Evolutionary conservation across 768 basidiomycete genomes (phyloP).

Genomic region (Leccinum broughii): DNA sequence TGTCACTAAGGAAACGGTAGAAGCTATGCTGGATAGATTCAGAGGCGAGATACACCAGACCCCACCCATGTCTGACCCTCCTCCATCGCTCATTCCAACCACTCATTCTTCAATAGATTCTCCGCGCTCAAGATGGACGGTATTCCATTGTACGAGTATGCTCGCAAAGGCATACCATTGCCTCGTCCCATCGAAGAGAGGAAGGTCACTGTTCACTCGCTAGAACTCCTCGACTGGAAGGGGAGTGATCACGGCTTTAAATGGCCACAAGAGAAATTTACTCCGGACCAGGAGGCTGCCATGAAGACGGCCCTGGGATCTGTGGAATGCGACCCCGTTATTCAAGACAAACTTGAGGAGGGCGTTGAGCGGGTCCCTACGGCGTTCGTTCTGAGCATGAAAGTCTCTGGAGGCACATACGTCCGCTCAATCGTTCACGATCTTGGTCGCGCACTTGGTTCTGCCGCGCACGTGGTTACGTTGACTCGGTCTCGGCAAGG

Average conservation of each 20-base stretch:
- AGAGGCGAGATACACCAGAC: conserved; percentile 86
- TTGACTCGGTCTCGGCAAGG: conserved; percentile 90
- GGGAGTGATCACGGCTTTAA: conserved; percentile 72
- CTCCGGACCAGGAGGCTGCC: conserved; percentile 65
- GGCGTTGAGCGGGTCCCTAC: conserved; percentile 50
- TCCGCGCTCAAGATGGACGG: conserved; percentile 99
- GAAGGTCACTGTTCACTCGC: conserved; percentile 74
- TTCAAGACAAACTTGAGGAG: conserved; percentile 37
- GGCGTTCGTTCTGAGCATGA: conserved; percentile 88
- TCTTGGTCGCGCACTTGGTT: conserved; percentile 77
- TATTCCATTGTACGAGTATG: conserved; percentile 92
- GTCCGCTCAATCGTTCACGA: conserved; percentile 96
- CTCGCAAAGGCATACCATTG: conserved; percentile 84
- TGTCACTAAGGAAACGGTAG: conserved; percentile 76
- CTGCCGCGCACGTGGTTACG: conserved; percentile 91
- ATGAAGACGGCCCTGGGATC: conserved; percentile 64
- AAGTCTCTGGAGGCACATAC: conserved; percentile 94
- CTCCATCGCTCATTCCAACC: not conserved
- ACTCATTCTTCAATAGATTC: conserved; percentile 56
- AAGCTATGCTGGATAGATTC: conserved; percentile 68
- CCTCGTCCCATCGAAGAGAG: conserved; percentile 94
- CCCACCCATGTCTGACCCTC: conserved; percentile 77
- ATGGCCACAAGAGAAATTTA: conserved; percentile 74
- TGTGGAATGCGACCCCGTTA: conserved; percentile 39
- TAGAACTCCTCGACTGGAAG: conserved; percentile 79